These are phyloP conservation scores for Suhomyces pyralidae DNA, from an alignment of 805 yeast species.

Conservation along the genomic window DNA sequence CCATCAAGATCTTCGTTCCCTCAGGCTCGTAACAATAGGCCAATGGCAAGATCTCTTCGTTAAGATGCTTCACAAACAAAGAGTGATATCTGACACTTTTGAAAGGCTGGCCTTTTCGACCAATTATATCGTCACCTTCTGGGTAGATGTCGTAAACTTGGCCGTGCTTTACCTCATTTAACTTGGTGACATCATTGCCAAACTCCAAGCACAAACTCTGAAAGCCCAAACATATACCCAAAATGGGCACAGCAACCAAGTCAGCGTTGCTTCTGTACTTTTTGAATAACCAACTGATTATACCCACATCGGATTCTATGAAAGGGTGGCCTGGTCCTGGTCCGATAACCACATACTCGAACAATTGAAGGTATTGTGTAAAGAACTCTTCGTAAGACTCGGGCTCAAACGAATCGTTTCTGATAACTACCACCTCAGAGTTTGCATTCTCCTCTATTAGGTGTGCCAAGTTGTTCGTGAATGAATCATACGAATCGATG, in stretches of 20 bases:
- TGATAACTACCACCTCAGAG: constrained; percentile 53
- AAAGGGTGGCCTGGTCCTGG: constrained; percentile 97
- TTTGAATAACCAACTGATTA: constrained; percentile 57
- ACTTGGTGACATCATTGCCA: constrained; percentile 54
- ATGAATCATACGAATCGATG: constrained; percentile 93
- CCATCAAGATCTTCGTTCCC: constrained; percentile 60
- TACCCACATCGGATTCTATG: constrained; percentile 61
- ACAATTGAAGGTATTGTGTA: constrained; percentile 41
- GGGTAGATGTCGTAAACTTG: constrained; percentile 60
- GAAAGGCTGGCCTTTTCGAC: constrained; percentile 39
- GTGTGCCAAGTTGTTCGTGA: constrained; percentile 74
- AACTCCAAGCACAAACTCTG: constrained; percentile 69
- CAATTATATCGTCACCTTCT: constrained; percentile 23
- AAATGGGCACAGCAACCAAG: constrained; percentile 49
- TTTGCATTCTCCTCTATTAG: constrained; percentile 55
- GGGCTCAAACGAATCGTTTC: constrained; percentile 53
- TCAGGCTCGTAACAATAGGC: constrained; percentile 53
- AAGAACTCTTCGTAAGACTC: constrained; percentile 35
- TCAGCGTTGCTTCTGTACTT: constrained; percentile 13
- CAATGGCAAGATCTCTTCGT: constrained; percentile 48
- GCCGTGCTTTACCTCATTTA: constrained; percentile 75
- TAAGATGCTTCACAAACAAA: constrained; percentile 47
- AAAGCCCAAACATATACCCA: constrained; percentile 93
- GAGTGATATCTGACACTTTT: constrained; percentile 89
- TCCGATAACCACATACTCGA: constrained; percentile 81